Evolutionary conservation across 1,284 basidiomycete genomes (phyloP).

Genomic region (Naganishia albida): DNA sequence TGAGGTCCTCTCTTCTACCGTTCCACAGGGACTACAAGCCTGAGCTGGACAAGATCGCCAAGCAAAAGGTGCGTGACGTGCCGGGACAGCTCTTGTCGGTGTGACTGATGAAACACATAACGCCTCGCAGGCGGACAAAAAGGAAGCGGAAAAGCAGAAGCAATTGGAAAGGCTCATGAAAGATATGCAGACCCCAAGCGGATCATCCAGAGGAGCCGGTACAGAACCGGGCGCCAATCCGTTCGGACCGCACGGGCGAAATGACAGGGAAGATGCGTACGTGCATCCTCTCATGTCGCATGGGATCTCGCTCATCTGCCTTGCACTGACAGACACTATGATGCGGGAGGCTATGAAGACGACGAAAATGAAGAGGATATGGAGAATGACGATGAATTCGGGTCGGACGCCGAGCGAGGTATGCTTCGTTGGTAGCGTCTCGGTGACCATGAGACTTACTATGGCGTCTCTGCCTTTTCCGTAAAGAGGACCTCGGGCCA

Average conservation of each 20-base stretch:
- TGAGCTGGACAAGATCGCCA: conserved; percentile 71
- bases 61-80: conserved; percentile 49
- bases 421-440: not conserved
- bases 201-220: conserved; percentile 57
- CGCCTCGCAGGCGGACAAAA: conserved; percentile 58
- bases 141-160: conserved; percentile 66
- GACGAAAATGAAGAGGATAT: conserved; percentile 59
- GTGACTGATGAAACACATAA: not conserved
- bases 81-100: conserved; percentile 48
- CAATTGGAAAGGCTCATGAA: conserved; percentile 79
- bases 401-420: conserved; percentile 37
- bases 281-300: conserved; percentile 14
- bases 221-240: conserved; percentile 43
- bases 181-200: conserved; percentile 66
- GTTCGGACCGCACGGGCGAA: conserved; percentile 51
- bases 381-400: conserved; percentile 49
- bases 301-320: not conserved
- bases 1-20: not conserved
- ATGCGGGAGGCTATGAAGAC: conserved; percentile 66
- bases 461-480: not conserved
- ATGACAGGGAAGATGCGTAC: conserved; percentile 51
- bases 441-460: not conserved
- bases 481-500: conserved; percentile 13
- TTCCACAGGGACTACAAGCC: conserved; percentile 79
- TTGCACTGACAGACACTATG: conserved; percentile 36